A percentile compares a stretch with the other conserved stretches of the same genome.
phyloP scores from a whole-genome alignment of 2,329 filamentous ascomycete species.

The Aspergillus udagawae region DNA sequence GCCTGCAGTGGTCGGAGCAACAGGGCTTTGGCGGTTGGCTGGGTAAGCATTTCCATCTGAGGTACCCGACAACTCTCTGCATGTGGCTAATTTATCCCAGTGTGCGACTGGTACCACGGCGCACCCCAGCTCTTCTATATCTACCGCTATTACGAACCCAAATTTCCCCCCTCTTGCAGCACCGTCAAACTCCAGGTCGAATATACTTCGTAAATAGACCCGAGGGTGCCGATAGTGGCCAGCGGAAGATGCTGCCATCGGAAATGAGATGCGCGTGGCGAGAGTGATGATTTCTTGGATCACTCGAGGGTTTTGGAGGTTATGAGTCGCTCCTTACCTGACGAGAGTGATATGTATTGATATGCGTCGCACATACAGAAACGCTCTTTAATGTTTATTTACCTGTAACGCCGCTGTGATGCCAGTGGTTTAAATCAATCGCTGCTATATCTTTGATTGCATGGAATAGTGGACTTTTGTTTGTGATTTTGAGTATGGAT shows the following conservation, averaged over 20 bases:
- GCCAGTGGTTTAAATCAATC: not conserved
- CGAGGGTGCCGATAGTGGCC: constrained; percentile 1
- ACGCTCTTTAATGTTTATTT: not conserved
- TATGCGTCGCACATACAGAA: not conserved
- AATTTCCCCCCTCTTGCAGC: constrained; percentile 31
- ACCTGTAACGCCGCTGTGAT: not conserved
- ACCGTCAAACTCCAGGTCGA: constrained; percentile 27
- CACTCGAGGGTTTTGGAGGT: not conserved
- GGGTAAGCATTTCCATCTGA: constrained; percentile 24
- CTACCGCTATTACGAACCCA: constrained; percentile 17
- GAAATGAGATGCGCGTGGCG: constrained; percentile 14
- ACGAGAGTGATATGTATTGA: not conserved
- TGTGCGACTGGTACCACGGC: constrained; percentile 40
- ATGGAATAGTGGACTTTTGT: not conserved
- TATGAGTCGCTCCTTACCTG: not conserved
- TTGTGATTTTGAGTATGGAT: not conserved
- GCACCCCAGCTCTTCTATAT: constrained; percentile 39
- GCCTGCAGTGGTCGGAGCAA: constrained; percentile 25
- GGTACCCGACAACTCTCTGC: not conserved
- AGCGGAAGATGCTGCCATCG: not conserved
- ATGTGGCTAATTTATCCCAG: constrained; percentile 16
- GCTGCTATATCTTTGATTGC: not conserved
- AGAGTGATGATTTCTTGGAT: not conserved
- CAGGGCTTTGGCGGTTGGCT: constrained; percentile 38
- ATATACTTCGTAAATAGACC: constrained; percentile 19